Conservation (phyloP, 495 filamentous ascomycete genomes). For the Aspergillus incahuasiensis region DNA sequence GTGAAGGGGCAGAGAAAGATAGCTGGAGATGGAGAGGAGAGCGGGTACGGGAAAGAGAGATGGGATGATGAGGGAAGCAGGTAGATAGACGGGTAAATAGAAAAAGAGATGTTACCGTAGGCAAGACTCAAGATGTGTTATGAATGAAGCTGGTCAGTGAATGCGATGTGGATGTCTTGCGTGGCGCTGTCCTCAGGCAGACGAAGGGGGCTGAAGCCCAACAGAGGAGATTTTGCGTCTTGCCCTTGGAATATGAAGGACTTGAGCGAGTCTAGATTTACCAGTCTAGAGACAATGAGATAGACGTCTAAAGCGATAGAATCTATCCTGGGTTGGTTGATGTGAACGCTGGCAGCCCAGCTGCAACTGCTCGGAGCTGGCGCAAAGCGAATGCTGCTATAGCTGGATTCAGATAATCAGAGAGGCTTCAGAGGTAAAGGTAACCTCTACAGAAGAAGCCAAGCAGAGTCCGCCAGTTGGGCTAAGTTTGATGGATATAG, state of each 20-base stretch:
- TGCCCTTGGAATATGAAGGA: not conserved
- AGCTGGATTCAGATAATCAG: not conserved
- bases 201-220: conserved; percentile 5
- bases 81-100: not conserved
- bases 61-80: not conserved
- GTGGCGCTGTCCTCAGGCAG: conserved; percentile 10
- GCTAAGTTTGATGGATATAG: not conserved
- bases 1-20: not conserved
- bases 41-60: not conserved
- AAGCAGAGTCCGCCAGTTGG: not conserved
- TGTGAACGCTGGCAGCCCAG: conserved; percentile 1
- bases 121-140: not conserved
- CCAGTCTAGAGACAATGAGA: not conserved
- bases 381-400: not conserved
- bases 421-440: not conserved
- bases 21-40: not conserved
- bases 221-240: not conserved
- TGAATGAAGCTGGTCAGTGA: conserved; percentile 1
- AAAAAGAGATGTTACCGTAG: not conserved
- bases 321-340: not conserved
- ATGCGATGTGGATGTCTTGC: not conserved
- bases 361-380: not conserved
- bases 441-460: not conserved
- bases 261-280: not conserved
- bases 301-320: not conserved